A percentile compares a stretch with the other conserved stretches of the same genome.
These are phyloP conservation scores for Datisca glomerata DNA, from an alignment of 306 rosid genomes.

Conservation along the genomic window DNA sequence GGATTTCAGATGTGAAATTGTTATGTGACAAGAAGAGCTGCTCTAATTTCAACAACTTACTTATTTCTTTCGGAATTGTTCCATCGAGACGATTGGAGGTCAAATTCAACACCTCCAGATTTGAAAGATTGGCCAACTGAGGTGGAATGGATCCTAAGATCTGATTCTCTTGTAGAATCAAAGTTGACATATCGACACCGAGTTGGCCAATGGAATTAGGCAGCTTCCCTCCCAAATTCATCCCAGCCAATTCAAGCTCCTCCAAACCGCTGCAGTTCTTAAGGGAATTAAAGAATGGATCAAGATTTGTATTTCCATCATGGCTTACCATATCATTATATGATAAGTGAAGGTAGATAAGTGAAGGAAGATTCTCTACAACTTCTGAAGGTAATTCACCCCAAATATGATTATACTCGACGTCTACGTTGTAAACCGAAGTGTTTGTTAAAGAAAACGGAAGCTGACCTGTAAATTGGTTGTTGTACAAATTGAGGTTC, in stretches of 20 bases:
- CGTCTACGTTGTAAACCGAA: constrained; percentile 26
- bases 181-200: constrained; percentile 7
- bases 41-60: constrained; percentile 23
- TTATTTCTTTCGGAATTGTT: constrained; percentile 27
- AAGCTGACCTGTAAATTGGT: constrained; percentile 42
- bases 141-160: constrained; percentile 52
- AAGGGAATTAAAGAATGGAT: constrained; percentile 44
- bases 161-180: constrained; percentile 43
- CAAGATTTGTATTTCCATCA: constrained; percentile 42
- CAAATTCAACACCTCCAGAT: constrained; percentile 32
- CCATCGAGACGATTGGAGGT: constrained; percentile 49
- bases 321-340: constrained; percentile 40
- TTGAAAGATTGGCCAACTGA: constrained; percentile 29
- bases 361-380: constrained; percentile 16
- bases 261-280: constrained; percentile 27
- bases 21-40: constrained; percentile 52
- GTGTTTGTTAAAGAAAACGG: constrained; percentile 32
- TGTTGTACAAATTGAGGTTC: constrained; percentile 49
- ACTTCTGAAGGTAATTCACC: constrained; percentile 45
- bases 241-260: constrained; percentile 66
- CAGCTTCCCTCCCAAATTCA: constrained; percentile 48
- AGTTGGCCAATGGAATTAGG: constrained; percentile 25
- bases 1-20: constrained; percentile 29
- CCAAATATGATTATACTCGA: constrained; percentile 36
- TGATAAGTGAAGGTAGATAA: constrained; percentile 44